phyloP scores from a whole-genome alignment of 78 protist species.

The Dictyostelium brefeldianum region DNA sequence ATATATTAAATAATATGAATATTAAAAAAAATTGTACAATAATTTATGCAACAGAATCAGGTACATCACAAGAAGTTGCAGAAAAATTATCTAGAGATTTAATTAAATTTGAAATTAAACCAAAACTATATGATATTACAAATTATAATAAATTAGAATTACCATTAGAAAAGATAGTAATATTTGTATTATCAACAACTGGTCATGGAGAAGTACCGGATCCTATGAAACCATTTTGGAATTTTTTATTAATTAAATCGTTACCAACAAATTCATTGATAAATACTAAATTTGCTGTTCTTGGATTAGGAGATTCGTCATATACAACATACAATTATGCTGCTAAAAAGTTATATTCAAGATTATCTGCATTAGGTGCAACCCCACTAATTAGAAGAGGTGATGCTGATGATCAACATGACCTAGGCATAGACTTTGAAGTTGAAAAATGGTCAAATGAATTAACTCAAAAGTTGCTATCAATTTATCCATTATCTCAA shows the following conservation, averaged over 20 bases:
- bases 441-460: conserved; percentile 83
- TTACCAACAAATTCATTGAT: conserved; percentile 53
- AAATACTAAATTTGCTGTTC: conserved; percentile 51
- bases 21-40: conserved; percentile 23
- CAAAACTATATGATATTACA: conserved; percentile 23
- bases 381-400: conserved; percentile 54
- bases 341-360: conserved; percentile 48
- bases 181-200: conserved; percentile 77
- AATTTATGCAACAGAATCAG: conserved; percentile 82
- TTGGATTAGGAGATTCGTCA: conserved; percentile 85
- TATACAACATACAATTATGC: conserved; percentile 80
- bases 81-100: conserved; percentile 76
- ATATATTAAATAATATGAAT: background rate
- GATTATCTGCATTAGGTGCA: conserved; percentile 74
- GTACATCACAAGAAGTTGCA: conserved; percentile 82
- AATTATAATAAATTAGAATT: conserved; percentile 63
- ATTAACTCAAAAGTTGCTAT: conserved; percentile 7
- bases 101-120: background rate
- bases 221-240: conserved; percentile 79
- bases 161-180: conserved; percentile 58
- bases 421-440: conserved; percentile 73
- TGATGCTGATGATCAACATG: conserved; percentile 89
- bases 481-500: conserved; percentile 55
- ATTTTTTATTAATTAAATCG: conserved; percentile 49
- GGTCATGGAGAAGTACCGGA: conserved; percentile 91